Evolutionary conservation across 2,329 filamentous ascomycete species (phyloP).

Genomic region (Remersonia thermophila): DNA sequence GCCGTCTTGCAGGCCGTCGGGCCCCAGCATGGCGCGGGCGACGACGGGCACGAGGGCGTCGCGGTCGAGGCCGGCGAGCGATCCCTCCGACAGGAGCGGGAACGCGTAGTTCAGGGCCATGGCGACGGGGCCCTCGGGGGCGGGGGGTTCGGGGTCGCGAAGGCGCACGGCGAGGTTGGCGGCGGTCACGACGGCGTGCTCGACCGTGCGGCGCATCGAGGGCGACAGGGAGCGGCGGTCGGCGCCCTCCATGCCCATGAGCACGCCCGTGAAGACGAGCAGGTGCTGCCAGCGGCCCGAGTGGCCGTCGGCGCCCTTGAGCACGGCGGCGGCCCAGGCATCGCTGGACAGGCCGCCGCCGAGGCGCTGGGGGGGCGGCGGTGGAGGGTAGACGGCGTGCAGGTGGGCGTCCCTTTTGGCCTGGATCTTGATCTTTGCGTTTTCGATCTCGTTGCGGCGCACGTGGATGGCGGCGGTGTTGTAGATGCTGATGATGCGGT

Average conservation of each 20-base stretch:
- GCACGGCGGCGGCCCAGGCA: conserved; percentile 44
- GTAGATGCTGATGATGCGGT: conserved; percentile 58
- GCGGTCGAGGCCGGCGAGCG: conserved; percentile 49
- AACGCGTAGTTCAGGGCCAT: conserved; percentile 69
- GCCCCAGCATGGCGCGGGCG: conserved; percentile 54
- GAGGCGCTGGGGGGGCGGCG: conserved; percentile 10
- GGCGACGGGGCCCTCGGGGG: conserved; percentile 41
- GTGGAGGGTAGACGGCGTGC: neutral
- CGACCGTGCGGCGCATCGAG: conserved; percentile 53
- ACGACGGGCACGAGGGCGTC: conserved; percentile 58
- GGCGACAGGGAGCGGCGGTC: conserved; percentile 51
- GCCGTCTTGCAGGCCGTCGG: conserved; percentile 62
- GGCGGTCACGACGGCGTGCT: conserved; percentile 61
- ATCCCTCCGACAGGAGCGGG: conserved; percentile 50
- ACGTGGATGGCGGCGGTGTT: conserved; percentile 51
- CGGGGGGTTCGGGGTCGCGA: conserved; percentile 26
- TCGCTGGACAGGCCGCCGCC: conserved; percentile 36
- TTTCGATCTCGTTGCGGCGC: conserved; percentile 35
- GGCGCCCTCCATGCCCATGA: conserved; percentile 62
- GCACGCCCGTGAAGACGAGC: conserved; percentile 64
- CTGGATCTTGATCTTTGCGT: conserved; percentile 19
- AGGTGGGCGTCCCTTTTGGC: neutral
- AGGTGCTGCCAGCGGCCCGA: conserved; percentile 70
- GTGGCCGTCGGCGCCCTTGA: conserved; percentile 44
- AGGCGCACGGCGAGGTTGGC: conserved; percentile 56